These are phyloP conservation scores for Gorgonomyces haynaldii DNA, from an alignment of 192 early-diverging fungal species.

Conservation along the genomic window DNA sequence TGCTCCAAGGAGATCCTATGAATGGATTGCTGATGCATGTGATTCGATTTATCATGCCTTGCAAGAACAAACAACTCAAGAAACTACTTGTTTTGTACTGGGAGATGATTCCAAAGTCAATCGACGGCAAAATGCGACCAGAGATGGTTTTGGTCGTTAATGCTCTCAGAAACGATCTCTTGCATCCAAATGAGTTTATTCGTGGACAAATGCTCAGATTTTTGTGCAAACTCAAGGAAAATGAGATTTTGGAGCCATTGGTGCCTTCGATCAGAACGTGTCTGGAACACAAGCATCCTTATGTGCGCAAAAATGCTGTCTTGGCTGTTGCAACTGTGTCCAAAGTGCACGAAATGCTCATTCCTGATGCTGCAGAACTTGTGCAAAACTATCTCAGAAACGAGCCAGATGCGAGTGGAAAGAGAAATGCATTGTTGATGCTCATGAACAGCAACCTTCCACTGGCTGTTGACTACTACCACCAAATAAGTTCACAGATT, in stretches of 20 bases:
- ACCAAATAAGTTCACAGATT: slow-evolving; percentile 60
- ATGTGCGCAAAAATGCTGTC: slow-evolving; percentile 96
- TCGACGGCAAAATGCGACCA: slow-evolving; percentile 1
- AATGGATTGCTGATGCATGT: slow-evolving; percentile 90
- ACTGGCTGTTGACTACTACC: slow-evolving; percentile 77
- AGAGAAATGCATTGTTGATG: slow-evolving; percentile 91
- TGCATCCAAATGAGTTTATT: slow-evolving; percentile 98
- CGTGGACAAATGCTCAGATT: slow-evolving; percentile 87
- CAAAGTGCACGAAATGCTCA: slow-evolving; percentile 78
- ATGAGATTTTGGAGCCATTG: slow-evolving; percentile 88
- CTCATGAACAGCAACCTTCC: slow-evolving; percentile 64
- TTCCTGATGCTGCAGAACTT: slow-evolving; percentile 90
- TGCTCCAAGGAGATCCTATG: slow-evolving; percentile 83
- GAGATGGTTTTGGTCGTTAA: slow-evolving; percentile 90
- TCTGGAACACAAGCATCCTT: slow-evolving; percentile 92
- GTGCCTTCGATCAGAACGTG: slow-evolving; percentile 79
- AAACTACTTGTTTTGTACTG: slow-evolving; percentile 94
- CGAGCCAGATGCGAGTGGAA: slow-evolving; percentile 86
- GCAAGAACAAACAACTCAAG: slow-evolving; percentile 91
- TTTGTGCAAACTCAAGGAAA: slow-evolving; percentile 88
- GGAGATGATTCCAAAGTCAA: slow-evolving; percentile 84
- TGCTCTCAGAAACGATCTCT: slow-evolving; percentile 85
- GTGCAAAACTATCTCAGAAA: slow-evolving; percentile 48
- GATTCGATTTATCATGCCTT: slow-evolving; percentile 95
- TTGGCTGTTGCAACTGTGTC: slow-evolving; percentile 83